Percentiles rank a stretch among this genome's conserved stretches.
phyloP scores from a whole-genome alignment of 192 early-diverging fungal species.

The Rhizophagus clarus region DNA sequence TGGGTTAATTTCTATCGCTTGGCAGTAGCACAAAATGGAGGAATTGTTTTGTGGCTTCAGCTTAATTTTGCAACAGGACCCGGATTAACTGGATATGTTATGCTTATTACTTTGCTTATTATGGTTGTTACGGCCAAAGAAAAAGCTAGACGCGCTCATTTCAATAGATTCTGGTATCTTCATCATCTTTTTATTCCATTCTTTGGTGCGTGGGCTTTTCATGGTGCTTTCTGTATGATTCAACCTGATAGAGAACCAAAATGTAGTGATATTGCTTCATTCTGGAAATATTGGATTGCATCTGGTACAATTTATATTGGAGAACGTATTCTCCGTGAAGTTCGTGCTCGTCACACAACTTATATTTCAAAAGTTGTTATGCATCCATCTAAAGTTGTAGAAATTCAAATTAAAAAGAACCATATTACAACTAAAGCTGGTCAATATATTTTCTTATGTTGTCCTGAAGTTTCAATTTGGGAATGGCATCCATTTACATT shows the following conservation, averaged over 20 bases:
- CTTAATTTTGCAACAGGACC: slow-evolving; percentile 47
- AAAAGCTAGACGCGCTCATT: slow-evolving; percentile 57
- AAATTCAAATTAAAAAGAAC: slow-evolving; percentile 69
- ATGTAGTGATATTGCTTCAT: slow-evolving; percentile 48
- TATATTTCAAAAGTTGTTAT: slow-evolving; percentile 70
- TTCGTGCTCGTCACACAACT: slow-evolving; percentile 59
- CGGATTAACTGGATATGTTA: slow-evolving; percentile 72
- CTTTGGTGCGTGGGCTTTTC: slow-evolving; percentile 69
- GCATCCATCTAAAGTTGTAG: slow-evolving; percentile 73
- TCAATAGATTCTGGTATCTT: slow-evolving; percentile 79
- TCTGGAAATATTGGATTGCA: slow-evolving; percentile 64
- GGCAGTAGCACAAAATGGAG: slow-evolving; percentile 23
- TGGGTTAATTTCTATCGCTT: slow-evolving; percentile 57
- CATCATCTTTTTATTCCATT: slow-evolving; percentile 77
- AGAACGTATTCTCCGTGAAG: slow-evolving; percentile 64
- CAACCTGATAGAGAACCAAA: slow-evolving; percentile 45
- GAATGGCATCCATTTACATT: slow-evolving; percentile 85
- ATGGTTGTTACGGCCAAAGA: slow-evolving; percentile 61
- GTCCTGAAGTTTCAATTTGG: slow-evolving; percentile 67
- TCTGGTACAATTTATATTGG: slow-evolving; percentile 58
- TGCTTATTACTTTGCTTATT: slow-evolving; percentile 60
- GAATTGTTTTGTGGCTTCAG: slow-evolving; percentile 38
- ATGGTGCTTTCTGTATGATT: slow-evolving; percentile 60
- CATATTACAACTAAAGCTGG: slow-evolving; percentile 58
- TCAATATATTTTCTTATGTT: slow-evolving; percentile 75